Evolutionary conservation across 2,329 filamentous ascomycete species (phyloP), one percentile per base, ranked within the genome.

Genomic region (Cadophora sp.): DNA sequence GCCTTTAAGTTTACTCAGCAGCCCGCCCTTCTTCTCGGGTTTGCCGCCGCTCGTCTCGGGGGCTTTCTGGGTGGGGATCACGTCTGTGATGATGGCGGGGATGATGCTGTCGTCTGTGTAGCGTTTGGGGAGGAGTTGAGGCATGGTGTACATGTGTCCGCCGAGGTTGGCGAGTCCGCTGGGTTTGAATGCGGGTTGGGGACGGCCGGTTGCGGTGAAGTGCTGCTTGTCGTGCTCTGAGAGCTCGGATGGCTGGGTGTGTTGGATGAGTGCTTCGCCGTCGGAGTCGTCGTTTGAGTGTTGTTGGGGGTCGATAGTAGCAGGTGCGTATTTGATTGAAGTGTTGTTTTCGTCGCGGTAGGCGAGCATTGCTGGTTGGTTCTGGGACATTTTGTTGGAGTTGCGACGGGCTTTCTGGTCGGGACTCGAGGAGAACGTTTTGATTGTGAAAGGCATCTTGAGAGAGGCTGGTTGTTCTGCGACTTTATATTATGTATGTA

Each of bases 101-200:
- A 77, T 75, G 39, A 77, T 72, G n/a, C 70, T 72, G 18, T 77
- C 75, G 47, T 77, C 75, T 20, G 74, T 76, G 48, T 74, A 72
- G 11, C 67, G 66, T 41, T 63, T 68, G 2, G 70, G 74, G 14
- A 76, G 63, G 14, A 76, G 66, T n/a, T 73, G 69, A 0, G 74
- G 75, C 13, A 70, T 53, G 2, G 51, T 61, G 61, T 66, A 71
- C 67, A 73, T 70, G 39, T 75, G 65, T 2, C 66, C 65, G 2
- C 55, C 65, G 20, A 71, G 53, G 14, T 61, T 68, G 13, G 63
- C 59, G 11, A 71, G 66, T 0, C 55, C 50, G 41, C 45, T 66
- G 7, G 43, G 24, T 55, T 70, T 69, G 58, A 69, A 71, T n/a
- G 14, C 20, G 3, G 71, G 73, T 51, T 72, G 71, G 0, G 74